phyloP scores from a whole-genome alignment of 495 filamentous ascomycete genomes.

The Neurospora sp. region DNA sequence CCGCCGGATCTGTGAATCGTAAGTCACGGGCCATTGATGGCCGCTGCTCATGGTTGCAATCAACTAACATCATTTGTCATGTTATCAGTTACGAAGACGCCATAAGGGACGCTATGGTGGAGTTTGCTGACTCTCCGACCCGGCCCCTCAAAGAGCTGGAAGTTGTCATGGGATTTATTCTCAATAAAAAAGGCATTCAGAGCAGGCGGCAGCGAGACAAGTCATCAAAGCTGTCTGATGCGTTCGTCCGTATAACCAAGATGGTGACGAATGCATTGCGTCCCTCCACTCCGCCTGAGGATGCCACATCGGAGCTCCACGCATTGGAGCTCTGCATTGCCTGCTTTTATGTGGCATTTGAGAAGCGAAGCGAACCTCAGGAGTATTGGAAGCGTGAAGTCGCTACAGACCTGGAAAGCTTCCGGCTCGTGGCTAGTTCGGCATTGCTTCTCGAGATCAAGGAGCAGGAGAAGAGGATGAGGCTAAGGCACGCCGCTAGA shows the following conservation, averaged over 20 bases:
- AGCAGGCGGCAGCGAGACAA: conserved; percentile 53
- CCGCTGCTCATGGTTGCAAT: not conserved
- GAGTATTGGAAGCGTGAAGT: conserved; percentile 4
- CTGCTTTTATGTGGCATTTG: conserved; percentile 21
- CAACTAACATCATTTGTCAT: not conserved
- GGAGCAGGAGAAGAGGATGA: not conserved
- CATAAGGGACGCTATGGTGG: conserved; percentile 44
- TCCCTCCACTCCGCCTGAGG: not conserved
- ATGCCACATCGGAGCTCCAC: not conserved
- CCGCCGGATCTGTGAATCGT: conserved; percentile 44
- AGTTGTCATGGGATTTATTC: conserved; percentile 63
- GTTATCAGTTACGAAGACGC: conserved; percentile 53
- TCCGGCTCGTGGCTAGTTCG: conserved; percentile 30
- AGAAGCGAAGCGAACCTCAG: not conserved
- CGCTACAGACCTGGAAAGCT: conserved; percentile 22
- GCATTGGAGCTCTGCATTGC: conserved; percentile 32
- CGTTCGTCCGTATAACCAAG: conserved; percentile 42
- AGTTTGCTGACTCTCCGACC: conserved; percentile 47
- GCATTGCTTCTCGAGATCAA: conserved; percentile 28
- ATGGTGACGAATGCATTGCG: conserved; percentile 36
- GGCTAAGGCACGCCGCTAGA: not conserved
- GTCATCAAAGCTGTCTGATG: conserved; percentile 51
- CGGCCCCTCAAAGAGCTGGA: conserved; percentile 59
- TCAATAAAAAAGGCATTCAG: conserved; percentile 51
- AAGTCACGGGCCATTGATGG: conserved; percentile 8